Evolutionary conservation across 306 rosid genomes (phyloP), one percentile per base, ranked within the genome.

Genomic region (Quercus aquifolioides): DNA sequence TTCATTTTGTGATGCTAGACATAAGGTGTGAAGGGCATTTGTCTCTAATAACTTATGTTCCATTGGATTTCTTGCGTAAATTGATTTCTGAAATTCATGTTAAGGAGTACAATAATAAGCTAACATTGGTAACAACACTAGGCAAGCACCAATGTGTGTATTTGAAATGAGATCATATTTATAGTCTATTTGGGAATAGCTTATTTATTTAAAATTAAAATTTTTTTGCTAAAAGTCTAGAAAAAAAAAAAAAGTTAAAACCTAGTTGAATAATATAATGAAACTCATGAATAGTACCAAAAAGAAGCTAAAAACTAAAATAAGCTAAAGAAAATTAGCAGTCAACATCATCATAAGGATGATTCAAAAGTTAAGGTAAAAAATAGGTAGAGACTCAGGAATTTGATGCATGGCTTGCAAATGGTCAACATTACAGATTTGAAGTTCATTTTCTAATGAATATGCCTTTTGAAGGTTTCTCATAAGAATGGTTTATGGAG

Each of bases 101-200:
- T n/a, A n/a, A n/a, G n/a, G n/a, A n/a, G n/a, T n/a, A n/a, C n/a
- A n/a, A n/a, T n/a, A n/a, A 86, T 73, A 89, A 87, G 80, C 86
- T 94, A 97, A 97, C 90, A 84, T 23, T 94, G 99, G 87, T 84
- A 90, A 79, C 75, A 92, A 76, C 94, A 94, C 72, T 94, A 92
- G 85, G 97, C 97, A 30, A 86, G 97, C 90, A 94, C 94, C 59
- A 92, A 97, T 77, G 97, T 83, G 17, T 94, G 97, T 78, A 92
- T 94, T 85, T 81, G 88, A 55, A 91, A 94, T 83, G 99, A 94
- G 94, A 91, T 94, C 65, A 86, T 94, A 77, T 94, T 83, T 88
- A 31, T 0, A 1, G 1, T 31, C 1, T 3, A 0, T 31, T 31
- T 31, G 5, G 5, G 33, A 31, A 31, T 5, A 97, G 95, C 69